phyloP scores from a whole-genome alignment of 106 monocot genomes.

The Dendrobium chrysotoxum region DNA sequence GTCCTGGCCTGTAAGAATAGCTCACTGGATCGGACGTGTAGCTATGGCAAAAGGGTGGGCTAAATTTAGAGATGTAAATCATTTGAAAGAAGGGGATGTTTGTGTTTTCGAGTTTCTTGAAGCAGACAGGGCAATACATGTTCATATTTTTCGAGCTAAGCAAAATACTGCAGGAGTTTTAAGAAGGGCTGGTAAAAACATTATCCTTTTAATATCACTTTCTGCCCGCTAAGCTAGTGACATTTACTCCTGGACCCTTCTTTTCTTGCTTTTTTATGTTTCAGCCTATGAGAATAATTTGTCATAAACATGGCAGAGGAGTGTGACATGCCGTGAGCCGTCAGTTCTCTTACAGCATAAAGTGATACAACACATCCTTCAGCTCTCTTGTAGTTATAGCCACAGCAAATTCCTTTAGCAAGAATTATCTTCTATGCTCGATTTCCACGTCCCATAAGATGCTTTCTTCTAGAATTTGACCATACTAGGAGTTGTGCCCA shows the following conservation, averaged over 20 bases:
- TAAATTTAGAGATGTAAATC: constrained; percentile 8
- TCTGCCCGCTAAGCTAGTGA: not conserved
- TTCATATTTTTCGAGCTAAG: constrained; percentile 19
- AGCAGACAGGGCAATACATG: not conserved
- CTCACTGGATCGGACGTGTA: constrained; percentile 9
- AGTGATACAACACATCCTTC: not conserved
- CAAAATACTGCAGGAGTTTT: not conserved
- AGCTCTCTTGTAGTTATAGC: not conserved
- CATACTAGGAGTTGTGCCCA: not conserved
- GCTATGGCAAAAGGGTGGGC: constrained; percentile 14
- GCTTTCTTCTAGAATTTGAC: not conserved
- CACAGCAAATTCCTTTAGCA: not conserved
- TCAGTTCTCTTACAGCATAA: not conserved
- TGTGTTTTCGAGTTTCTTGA: constrained; percentile 19
- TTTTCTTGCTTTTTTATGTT: not conserved
- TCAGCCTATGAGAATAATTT: not conserved
- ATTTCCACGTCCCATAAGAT: not conserved
- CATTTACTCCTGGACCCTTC: not conserved
- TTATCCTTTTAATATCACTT: not conserved
- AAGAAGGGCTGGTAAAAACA: not conserved
- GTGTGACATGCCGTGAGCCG: not conserved
- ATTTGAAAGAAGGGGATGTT: constrained; percentile 12
- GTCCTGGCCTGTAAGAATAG: constrained; percentile 13
- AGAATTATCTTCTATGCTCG: not conserved
- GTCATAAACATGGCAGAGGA: not conserved